phyloP scores from a whole-genome alignment of 768 basidiomycete species.

The Serendipita vermifera region DNA sequence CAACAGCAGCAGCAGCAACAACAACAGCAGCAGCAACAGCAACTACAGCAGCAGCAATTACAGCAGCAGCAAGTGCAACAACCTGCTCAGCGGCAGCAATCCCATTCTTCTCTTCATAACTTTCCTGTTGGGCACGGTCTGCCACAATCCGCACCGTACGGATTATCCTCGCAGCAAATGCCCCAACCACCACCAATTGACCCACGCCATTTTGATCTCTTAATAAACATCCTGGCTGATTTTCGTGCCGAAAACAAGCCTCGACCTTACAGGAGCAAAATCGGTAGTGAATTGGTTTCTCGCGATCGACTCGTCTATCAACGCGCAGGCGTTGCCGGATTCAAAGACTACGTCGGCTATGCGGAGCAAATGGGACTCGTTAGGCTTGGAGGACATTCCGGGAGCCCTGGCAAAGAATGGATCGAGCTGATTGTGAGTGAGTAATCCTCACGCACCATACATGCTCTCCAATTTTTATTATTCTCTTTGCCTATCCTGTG shows the following conservation, averaged over 20 bases:
- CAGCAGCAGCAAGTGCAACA: background rate
- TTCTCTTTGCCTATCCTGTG: background rate
- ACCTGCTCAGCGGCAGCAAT: background rate
- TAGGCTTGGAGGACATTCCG: conserved; percentile 5
- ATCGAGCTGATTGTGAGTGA: conserved; percentile 7
- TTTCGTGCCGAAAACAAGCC: background rate
- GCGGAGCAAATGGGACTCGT: conserved; percentile 1
- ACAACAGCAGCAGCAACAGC: background rate
- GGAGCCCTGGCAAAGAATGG: conserved; percentile 7
- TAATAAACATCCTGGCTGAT: background rate
- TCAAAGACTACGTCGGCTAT: background rate
- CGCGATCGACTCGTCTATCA: conserved; percentile 3
- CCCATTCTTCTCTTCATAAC: background rate
- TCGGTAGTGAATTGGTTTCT: background rate
- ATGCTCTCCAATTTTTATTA: background rate
- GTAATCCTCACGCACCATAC: background rate
- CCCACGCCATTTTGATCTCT: background rate
- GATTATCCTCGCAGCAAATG: too few species aligned
- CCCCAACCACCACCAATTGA: background rate
- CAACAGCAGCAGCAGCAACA: background rate
- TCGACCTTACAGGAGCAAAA: conserved; percentile 1
- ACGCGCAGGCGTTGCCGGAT: background rate
- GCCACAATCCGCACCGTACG: background rate
- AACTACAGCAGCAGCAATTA: background rate
- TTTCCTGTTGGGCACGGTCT: background rate